Evolutionary conservation across 177 flowering plant genomes (phyloP), one percentile per base, ranked within the genome.

Genomic region (Vitis hybrid): DNA sequence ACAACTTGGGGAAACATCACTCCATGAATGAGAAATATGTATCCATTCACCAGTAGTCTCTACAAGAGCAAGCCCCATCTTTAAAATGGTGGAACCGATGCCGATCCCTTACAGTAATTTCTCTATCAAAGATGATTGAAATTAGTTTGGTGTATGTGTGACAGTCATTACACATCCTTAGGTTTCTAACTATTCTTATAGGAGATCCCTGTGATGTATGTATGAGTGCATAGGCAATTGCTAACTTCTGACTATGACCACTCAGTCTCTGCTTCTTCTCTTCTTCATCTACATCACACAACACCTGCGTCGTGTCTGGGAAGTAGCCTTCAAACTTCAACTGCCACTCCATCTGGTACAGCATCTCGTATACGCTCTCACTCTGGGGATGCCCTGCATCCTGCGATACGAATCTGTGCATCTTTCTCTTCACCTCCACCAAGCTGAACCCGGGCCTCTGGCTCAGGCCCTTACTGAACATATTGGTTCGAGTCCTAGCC

Each of bases 331-430:
- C 94, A 65, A 90, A 91, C 64, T 78, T 86, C 73, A 94, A 31
- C 74, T 90, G 96, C 98, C 97, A 91, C 50, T 88, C 92, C 87
- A 94, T 91, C 71, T 92, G 93, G 75, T 88, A 83, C 55, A 92
- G 75, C 97, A 92, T 89, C 67, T 89, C 90, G 53, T 87, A 83
- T 1, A 90, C 71, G 11, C 71, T 86, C 2, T 79, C 22, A 20
- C 82, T 78, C 33, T 81, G 71, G 5, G 85, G 82, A 57, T 76
- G 85, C 7, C 84, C 72, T 72, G 26, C 85, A 52, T 90, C 97
- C 51, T 89, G 88, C 12, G 93, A 89, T 19, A 86, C 85, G 62
- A 93, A 93, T 75, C 73, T 86, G 79, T 86, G 76, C 1, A 84
- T 31, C 70, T 77, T 86, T 64, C 85, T 79, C 71, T 82, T 71